Percentiles rank a stretch among this genome's conserved stretches.
Conservation (phyloP, 495 filamentous ascomycete species). For the Penicillium pancosmium region DNA sequence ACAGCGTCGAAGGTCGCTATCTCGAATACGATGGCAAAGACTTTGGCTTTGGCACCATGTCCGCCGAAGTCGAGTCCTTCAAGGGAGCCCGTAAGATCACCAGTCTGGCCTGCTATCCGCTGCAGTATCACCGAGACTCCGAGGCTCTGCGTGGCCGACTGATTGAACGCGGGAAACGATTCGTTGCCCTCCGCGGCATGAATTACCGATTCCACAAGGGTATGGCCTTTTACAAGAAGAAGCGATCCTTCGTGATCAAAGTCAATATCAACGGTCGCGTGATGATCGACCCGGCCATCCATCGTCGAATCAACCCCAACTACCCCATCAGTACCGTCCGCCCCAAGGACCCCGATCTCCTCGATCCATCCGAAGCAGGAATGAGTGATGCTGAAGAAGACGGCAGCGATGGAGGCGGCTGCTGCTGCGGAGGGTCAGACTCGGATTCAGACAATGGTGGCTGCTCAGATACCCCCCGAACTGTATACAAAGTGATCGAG, state of each 20-base stretch:
- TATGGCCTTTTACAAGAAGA: constrained; percentile 82
- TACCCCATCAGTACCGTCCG: constrained; percentile 81
- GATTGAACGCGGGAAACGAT: constrained; percentile 84
- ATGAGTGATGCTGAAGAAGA: constrained; percentile 46
- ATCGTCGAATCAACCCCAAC: constrained; percentile 86
- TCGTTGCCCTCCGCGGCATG: constrained; percentile 77
- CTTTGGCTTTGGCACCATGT: constrained; percentile 71
- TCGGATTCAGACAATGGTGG: constrained; percentile 51
- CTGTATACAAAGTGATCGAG: constrained; percentile 67
- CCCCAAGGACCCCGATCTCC: constrained; percentile 71
- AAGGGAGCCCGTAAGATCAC: constrained; percentile 84
- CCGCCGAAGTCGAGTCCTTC: constrained; percentile 74
- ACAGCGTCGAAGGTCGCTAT: constrained; percentile 79
- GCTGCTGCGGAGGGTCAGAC: constrained; percentile 51
- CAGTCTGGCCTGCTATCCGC: constrained; percentile 74
- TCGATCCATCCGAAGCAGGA: constrained; percentile 56
- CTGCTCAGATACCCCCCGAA: constrained; percentile 55
- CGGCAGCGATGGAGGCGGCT: constrained; percentile 39
- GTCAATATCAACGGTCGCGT: constrained; percentile 89
- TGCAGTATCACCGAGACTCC: constrained; percentile 80
- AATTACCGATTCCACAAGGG: constrained; percentile 84
- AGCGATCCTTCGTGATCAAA: constrained; percentile 69
- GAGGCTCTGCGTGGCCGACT: constrained; percentile 65
- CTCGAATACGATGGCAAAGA: constrained; percentile 84
- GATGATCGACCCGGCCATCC: constrained; percentile 88